Evolutionary conservation across 352 stramenopile genomes (phyloP).

Genomic region (Pythium dissotocum): DNA sequence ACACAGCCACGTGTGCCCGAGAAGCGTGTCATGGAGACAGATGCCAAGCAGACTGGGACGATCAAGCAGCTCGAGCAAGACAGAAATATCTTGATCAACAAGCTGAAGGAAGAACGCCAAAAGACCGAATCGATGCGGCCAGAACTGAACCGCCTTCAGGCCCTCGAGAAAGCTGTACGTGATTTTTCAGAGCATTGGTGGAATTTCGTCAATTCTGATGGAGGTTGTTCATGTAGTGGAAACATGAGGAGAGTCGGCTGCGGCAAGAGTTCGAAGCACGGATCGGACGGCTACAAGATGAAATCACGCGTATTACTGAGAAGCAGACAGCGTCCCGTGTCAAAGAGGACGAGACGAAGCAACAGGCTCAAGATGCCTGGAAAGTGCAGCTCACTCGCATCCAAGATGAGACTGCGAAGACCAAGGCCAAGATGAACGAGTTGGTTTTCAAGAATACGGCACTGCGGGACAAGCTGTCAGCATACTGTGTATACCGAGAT

Average conservation of each 20-base stretch:
- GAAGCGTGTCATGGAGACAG: slow-evolving; percentile 28
- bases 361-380: slow-evolving; percentile 76
- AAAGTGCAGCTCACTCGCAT: slow-evolving; percentile 73
- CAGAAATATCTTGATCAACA: slow-evolving; percentile 36
- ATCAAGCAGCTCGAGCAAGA: slow-evolving; percentile 13
- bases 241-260: slow-evolving; percentile 52
- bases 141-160: slow-evolving; percentile 35
- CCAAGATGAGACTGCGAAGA: slow-evolving; percentile 61
- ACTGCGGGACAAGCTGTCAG: slow-evolving; percentile 68
- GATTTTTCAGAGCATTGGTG: background rate
- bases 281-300: slow-evolving; percentile 56
- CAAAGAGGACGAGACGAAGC: slow-evolving; percentile 66
- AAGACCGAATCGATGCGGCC: slow-evolving; percentile 16
- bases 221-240: slow-evolving; percentile 42
- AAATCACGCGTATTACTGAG: slow-evolving; percentile 54
- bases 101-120: slow-evolving; percentile 50
- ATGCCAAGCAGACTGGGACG: slow-evolving; percentile 17
- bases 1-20: background rate
- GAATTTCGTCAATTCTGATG: background rate
- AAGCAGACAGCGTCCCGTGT: slow-evolving; percentile 8
- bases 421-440: slow-evolving; percentile 75
- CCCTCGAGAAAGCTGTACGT: slow-evolving; percentile 57
- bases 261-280: slow-evolving; percentile 62
- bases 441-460: slow-evolving; percentile 76
- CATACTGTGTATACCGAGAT: slow-evolving; percentile 59